Conservation (phyloP, 2,329 filamentous ascomycete genomes). For the Zymoseptoria passerinii region DNA sequence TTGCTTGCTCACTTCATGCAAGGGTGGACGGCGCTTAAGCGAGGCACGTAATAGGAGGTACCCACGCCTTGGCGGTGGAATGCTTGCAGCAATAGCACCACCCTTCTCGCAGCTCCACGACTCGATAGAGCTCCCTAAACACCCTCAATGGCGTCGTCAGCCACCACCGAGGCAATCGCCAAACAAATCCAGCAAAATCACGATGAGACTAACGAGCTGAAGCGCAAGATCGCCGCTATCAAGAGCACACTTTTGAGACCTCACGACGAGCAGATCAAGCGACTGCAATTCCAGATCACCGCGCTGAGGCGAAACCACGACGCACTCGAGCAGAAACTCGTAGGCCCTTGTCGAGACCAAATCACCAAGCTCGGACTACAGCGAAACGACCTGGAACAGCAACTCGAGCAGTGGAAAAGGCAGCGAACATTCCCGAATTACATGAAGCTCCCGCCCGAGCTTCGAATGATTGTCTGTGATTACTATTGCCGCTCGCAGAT, state of each 20-base stretch:
- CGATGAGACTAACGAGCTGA: background rate
- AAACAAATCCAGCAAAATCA: too few species aligned
- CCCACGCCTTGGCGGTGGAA: too few species aligned
- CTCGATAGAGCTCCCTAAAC: too few species aligned
- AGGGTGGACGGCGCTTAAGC: too few species aligned
- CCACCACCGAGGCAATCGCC: too few species aligned
- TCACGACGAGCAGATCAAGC: too few species aligned
- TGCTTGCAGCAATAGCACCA: too few species aligned
- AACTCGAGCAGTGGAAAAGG: background rate
- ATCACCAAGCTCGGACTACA: background rate
- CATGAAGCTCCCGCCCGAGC: background rate
- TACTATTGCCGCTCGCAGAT: background rate
- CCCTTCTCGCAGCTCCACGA: too few species aligned
- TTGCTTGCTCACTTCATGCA: background rate
- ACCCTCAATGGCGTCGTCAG: too few species aligned
- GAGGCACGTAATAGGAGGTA: too few species aligned
- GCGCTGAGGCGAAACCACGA: background rate
- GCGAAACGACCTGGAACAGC: background rate
- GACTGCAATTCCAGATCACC: background rate
- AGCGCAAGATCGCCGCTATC: background rate
- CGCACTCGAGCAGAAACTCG: background rate
- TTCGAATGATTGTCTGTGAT: background rate
- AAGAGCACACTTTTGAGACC: background rate
- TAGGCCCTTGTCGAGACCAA: background rate
- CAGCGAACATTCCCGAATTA: background rate